A percentile compares a stretch with the other conserved stretches of the same genome.
phyloP scores from a whole-genome alignment of 306 rosid species.

The Dalbergia oliveri region DNA sequence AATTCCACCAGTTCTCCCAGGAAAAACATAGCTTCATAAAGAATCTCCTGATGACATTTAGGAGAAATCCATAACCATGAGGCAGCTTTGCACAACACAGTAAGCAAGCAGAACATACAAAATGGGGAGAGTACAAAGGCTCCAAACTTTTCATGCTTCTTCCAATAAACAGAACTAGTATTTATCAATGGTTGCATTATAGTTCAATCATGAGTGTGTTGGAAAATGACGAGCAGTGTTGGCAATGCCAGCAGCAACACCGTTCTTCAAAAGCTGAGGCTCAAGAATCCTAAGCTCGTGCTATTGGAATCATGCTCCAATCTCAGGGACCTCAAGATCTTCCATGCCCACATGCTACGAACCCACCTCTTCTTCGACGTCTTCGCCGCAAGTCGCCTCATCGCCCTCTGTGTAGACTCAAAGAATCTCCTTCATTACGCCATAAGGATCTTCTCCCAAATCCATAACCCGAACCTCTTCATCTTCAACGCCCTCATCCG shows the following conservation, averaged over 20 bases:
- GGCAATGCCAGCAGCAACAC: not conserved
- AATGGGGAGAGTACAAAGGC: too few species aligned
- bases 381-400: slow-evolving; percentile 50
- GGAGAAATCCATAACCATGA: too few species aligned
- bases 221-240: slow-evolving; percentile 31
- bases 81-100: too few species aligned
- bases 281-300: slow-evolving; percentile 54
- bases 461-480: slow-evolving; percentile 53
- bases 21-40: too few species aligned
- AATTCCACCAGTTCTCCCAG: too few species aligned
- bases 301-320: slow-evolving; percentile 51
- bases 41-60: too few species aligned
- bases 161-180: too few species aligned
- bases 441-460: slow-evolving; percentile 49
- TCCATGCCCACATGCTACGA: slow-evolving; percentile 57
- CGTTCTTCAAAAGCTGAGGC: slow-evolving; percentile 43
- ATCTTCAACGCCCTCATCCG: slow-evolving; percentile 56
- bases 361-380: slow-evolving; percentile 53
- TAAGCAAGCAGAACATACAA: too few species aligned
- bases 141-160: too few species aligned
- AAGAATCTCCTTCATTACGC: slow-evolving; percentile 48
- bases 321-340: slow-evolving; percentile 47
- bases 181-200: too few species aligned
- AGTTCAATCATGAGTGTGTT: not conserved
- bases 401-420: slow-evolving; percentile 50